Evolutionary conservation across 129 eudicot genomes (phyloP), one percentile per base, ranked within the genome.

Genomic region (Chrysanthemum seticuspe): DNA sequence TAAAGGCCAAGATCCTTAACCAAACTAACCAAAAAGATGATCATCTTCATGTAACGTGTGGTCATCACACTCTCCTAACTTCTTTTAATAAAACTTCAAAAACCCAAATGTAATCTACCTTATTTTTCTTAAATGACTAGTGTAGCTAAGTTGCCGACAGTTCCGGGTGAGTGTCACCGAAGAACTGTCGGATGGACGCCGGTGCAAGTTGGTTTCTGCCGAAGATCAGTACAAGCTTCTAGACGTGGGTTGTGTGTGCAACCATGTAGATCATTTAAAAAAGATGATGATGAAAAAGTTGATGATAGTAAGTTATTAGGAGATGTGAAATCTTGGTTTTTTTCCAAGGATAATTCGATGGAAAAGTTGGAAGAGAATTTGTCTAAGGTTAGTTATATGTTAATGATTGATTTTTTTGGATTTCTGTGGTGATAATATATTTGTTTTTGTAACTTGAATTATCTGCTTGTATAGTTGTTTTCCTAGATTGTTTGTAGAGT

Each of bases 281-380:
- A 73, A 73, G 73, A 74, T 65, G 61, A 62, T 65, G 67, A 23
- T 65, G 57, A 3, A 65, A 76, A 47, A 5, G 59, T 71, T 55
- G 51, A 25, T 34, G 80, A 34, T 47, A 78, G 66, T 25, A 70
- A 45, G 68, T 53, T 71, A 21, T 31, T 83, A 34, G 82, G 75
- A n/a, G 54, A 36, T 64, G 49, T 78, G 14, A 78, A 72, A 67
- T 72, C 77, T 11, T 72, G 72, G 16, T 27, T 78, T 29, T 72
- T 78, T 51, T 77, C 84, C 14, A 82, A 87, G 13, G 80, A 75
- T 27, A 77, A 62, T 67, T 82, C 82, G n/a, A 16, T 85, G 52
- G 96, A 90, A 80, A 80, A 89, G 50, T 70, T 89, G 74, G 98
- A 92, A 76, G 88, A 87, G 72, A 81, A 63, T 73, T 64, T 92